phyloP scores from a whole-genome alignment of 2,329 filamentous ascomycete genomes.

The Tricladium varicosporioides region DNA sequence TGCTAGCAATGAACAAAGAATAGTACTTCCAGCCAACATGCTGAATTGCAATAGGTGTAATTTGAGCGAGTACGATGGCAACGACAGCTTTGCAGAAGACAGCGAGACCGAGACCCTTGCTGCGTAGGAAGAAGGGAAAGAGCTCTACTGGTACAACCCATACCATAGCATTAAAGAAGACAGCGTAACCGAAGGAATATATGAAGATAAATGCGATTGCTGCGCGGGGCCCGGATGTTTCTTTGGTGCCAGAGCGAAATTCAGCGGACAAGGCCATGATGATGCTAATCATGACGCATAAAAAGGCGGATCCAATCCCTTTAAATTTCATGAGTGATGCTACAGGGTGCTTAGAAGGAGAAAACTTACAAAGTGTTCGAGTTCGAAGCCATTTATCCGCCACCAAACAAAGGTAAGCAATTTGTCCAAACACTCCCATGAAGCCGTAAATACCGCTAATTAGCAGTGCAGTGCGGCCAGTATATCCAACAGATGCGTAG shows the following conservation, averaged over 20 bases:
- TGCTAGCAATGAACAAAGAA: slow-evolving; percentile 12
- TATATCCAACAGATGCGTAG: slow-evolving; percentile 12
- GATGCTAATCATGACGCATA: slow-evolving; percentile 26
- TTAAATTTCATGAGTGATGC: background rate
- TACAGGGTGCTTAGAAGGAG: background rate
- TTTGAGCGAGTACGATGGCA: background rate
- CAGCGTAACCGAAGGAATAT: slow-evolving; percentile 13
- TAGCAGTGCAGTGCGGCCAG: slow-evolving; percentile 7
- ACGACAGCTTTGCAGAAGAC: slow-evolving; percentile 3
- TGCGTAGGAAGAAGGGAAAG: slow-evolving; percentile 15
- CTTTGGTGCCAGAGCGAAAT: slow-evolving; percentile 14
- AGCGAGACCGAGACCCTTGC: slow-evolving; percentile 10
- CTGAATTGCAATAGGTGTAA: slow-evolving; percentile 3
- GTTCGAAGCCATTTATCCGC: slow-evolving; percentile 35
- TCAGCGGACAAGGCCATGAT: slow-evolving; percentile 24
- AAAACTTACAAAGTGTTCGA: slow-evolving; percentile 23
- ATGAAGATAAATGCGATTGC: slow-evolving; percentile 16
- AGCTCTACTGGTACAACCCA: slow-evolving; percentile 15
- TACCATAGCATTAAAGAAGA: slow-evolving; percentile 9
- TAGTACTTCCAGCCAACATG: slow-evolving; percentile 11
- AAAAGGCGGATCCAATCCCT: slow-evolving; percentile 23
- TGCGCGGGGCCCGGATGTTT: slow-evolving; percentile 11
- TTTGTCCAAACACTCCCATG: slow-evolving; percentile 20
- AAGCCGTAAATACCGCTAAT: slow-evolving; percentile 14
- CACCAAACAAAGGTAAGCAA: slow-evolving; percentile 32